These are phyloP conservation scores for Elsinoe batatas DNA, from an alignment of 2,329 filamentous ascomycete genomes.

Conservation along the genomic window DNA sequence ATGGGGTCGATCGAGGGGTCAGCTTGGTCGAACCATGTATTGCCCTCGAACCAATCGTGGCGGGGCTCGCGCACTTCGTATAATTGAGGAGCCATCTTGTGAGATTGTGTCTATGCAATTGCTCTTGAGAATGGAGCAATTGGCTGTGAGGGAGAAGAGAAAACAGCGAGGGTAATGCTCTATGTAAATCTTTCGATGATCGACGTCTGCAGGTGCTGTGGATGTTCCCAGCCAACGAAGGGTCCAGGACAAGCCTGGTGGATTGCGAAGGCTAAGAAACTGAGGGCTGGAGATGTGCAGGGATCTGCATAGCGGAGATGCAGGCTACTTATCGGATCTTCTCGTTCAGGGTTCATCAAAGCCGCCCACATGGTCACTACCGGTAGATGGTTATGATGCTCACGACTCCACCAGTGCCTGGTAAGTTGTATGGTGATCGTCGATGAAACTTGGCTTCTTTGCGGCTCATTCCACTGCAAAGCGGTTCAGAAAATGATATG, in stretches of 20 bases:
- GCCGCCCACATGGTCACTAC: neutral
- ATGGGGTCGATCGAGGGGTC: slow-evolving; percentile 5
- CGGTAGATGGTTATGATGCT: neutral
- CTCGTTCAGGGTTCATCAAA: neutral
- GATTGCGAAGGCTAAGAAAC: slow-evolving; percentile 10
- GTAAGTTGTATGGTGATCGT: slow-evolving; percentile 12
- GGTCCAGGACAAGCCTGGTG: slow-evolving; percentile 6
- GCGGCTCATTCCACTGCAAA: slow-evolving; percentile 1
- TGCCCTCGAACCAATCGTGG: slow-evolving; percentile 13
- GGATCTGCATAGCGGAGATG: slow-evolving; percentile 6
- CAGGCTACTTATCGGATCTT: slow-evolving; percentile 11
- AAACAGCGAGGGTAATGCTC: neutral
- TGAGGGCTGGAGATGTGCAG: slow-evolving; percentile 10
- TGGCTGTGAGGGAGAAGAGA: neutral
- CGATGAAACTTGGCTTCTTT: slow-evolving; percentile 7
- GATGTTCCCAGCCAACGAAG: slow-evolving; percentile 6
- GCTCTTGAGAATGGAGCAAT: neutral
- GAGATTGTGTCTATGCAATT: neutral
- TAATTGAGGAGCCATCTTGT: slow-evolving; percentile 9
- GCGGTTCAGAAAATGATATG: slow-evolving; percentile 4
- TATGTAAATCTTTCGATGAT: neutral
- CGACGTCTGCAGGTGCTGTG: neutral
- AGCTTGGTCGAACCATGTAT: slow-evolving; percentile 11
- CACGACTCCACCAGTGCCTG: neutral
- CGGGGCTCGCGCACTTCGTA: slow-evolving; percentile 7